Percentiles rank a stretch among this genome's conserved stretches.
Evolutionary conservation across 2,329 filamentous ascomycete genomes (phyloP).

Genomic region (Aspergillus proliferans): DNA sequence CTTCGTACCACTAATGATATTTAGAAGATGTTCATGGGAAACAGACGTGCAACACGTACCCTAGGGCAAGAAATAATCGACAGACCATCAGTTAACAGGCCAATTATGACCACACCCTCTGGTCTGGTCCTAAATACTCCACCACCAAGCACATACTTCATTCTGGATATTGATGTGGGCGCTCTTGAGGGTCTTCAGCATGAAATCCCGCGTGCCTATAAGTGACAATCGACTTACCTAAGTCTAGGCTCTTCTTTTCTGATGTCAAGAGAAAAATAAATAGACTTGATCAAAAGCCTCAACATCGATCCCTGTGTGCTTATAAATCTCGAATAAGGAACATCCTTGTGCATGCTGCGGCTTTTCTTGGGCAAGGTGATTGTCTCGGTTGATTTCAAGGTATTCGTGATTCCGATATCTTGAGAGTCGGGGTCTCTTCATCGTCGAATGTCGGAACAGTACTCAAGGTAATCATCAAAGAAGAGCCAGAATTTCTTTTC

Average conservation of each 20-base stretch:
- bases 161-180: background rate
- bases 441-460: background rate
- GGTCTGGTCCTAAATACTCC: background rate
- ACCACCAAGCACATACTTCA: slow-evolving; percentile 2
- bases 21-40: background rate
- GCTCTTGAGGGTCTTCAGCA: background rate
- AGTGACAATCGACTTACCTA: background rate
- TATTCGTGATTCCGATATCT: background rate
- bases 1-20: slow-evolving; percentile 4
- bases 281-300: background rate
- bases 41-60: background rate
- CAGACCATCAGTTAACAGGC: background rate
- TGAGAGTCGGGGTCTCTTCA: background rate
- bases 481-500: background rate
- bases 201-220: background rate
- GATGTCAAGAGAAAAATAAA: slow-evolving; percentile 1
- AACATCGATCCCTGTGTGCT: background rate
- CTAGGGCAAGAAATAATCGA: slow-evolving; percentile 4
- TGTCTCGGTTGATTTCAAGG: background rate
- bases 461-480: background rate
- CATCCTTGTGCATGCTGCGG: background rate
- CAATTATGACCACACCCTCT: background rate
- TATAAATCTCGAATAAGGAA: background rate
- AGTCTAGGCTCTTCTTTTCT: background rate
- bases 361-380: slow-evolving; percentile 3